Evolutionary conservation across 1,284 basidiomycete genomes (phyloP).

Genomic region (Sanguinoderma infundibulare): DNA sequence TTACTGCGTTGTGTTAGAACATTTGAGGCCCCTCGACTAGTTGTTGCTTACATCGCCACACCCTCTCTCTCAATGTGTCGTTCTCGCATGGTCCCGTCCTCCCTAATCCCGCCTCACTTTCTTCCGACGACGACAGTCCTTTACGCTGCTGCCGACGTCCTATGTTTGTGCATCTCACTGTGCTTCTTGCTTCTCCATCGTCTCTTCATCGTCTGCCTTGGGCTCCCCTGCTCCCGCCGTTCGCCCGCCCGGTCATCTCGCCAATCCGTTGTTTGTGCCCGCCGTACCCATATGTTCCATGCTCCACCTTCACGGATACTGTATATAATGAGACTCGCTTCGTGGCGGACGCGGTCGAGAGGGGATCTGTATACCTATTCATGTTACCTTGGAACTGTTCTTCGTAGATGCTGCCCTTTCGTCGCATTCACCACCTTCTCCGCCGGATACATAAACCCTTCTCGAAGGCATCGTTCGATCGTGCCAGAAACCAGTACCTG

Average conservation of each 20-base stretch:
- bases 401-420: not conserved
- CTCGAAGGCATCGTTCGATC: not conserved
- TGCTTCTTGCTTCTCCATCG: not conserved
- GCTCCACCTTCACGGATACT: not conserved
- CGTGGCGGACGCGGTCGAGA: not conserved
- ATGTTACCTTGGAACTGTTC: not conserved
- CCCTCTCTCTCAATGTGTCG: not conserved
- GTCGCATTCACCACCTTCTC: not conserved
- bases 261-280: not conserved
- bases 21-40: not conserved
- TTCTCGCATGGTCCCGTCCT: not conserved
- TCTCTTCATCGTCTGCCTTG: not conserved
- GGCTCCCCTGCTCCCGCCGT: not conserved
- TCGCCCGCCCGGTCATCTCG: not conserved
- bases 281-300: not conserved
- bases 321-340: not conserved
- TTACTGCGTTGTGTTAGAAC: not conserved
- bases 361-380: slow-evolving; percentile 10
- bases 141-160: not conserved
- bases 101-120: not conserved
- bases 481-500: not conserved
- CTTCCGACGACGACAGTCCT: not conserved
- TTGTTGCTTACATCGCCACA: not conserved
- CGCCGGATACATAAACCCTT: not conserved
- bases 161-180: not conserved